Conservation (phyloP, 73 alveolate genomes). For the Blepharisma japonicum region DNA sequence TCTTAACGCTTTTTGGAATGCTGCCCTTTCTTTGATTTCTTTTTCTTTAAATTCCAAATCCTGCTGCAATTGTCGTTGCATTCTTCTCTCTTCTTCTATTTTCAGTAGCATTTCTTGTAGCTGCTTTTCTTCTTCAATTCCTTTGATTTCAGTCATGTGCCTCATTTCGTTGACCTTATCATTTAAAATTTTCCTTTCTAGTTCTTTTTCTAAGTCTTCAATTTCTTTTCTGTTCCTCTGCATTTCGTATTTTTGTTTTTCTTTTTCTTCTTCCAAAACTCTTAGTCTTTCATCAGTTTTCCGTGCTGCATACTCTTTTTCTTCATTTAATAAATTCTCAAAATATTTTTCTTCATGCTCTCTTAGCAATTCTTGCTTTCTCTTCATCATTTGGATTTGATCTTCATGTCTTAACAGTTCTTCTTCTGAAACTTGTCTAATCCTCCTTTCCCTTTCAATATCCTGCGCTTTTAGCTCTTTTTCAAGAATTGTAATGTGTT, state of each 20-base stretch:
- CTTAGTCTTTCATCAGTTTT: constrained; percentile 19
- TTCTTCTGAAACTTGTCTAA: constrained; percentile 54
- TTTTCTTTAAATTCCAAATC: constrained; percentile 34
- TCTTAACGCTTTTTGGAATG: constrained; percentile 28
- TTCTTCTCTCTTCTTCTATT: constrained; percentile 31
- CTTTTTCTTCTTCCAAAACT: constrained; percentile 16
- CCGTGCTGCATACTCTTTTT: constrained; percentile 6
- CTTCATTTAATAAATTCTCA: background rate
- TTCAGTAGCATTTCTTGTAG: constrained; percentile 17
- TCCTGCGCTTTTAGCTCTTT: constrained; percentile 35
- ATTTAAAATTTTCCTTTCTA: constrained; percentile 18
- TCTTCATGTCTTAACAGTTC: constrained; percentile 39
- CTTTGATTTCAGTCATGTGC: background rate
- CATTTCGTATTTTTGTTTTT: constrained; percentile 33
- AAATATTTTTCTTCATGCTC: constrained; percentile 19
- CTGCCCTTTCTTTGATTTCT: constrained; percentile 42
- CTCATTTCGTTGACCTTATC: constrained; percentile 33
- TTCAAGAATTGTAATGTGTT: constrained; percentile 42
- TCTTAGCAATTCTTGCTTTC: constrained; percentile 1
- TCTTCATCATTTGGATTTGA: constrained; percentile 31
- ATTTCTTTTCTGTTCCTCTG: constrained; percentile 27
- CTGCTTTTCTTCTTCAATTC: constrained; percentile 27
- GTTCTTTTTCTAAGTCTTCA: constrained; percentile 13
- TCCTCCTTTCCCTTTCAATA: constrained; percentile 48
- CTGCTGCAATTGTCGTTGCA: background rate